A percentile compares a stretch with the other conserved stretches of the same genome.
phyloP scores from a whole-genome alignment of 176 grass and related monocot genomes.

The Triticum urartu region DNA sequence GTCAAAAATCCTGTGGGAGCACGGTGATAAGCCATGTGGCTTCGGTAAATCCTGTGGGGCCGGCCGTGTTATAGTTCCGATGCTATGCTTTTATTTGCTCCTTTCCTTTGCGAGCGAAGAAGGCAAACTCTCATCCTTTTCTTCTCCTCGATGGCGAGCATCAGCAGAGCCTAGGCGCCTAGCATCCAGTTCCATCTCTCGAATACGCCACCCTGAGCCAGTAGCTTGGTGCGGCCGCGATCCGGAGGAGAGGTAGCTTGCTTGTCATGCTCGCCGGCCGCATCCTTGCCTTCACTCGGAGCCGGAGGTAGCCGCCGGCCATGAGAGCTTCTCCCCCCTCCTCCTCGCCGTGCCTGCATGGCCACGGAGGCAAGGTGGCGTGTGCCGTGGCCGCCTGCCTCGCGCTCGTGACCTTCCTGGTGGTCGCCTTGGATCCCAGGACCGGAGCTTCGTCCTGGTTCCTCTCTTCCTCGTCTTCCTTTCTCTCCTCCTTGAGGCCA shows the following conservation, averaged over 20 bases:
- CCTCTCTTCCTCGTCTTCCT: not conserved
- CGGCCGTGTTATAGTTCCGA: not conserved
- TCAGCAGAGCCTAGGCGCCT: not conserved
- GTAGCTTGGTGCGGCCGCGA: not conserved
- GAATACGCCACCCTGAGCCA: not conserved
- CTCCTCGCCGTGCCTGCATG: slow-evolving; percentile 33
- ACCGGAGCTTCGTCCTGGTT: slow-evolving; percentile 36
- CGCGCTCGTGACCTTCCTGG: slow-evolving; percentile 26
- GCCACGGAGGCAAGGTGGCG: slow-evolving; percentile 8
- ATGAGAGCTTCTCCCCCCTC: slow-evolving; percentile 16
- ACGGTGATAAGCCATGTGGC: too few species aligned
- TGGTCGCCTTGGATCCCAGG: slow-evolving; percentile 32
- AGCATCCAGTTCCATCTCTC: not conserved
- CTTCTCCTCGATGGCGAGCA: slow-evolving; percentile 42
- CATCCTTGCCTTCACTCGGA: slow-evolving; percentile 20
- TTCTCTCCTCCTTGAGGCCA: slow-evolving; percentile 4
- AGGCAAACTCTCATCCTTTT: slow-evolving; percentile 30
- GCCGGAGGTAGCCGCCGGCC: not conserved
- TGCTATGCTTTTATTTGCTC: not conserved
- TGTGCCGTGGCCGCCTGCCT: slow-evolving; percentile 28
- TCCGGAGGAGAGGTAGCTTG: not conserved
- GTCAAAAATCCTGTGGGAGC: too few species aligned
- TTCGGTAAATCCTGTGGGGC: not conserved
- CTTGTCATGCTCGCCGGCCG: slow-evolving; percentile 14
- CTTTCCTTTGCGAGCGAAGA: not conserved